Evolutionary conservation across 2,329 filamentous ascomycete species (phyloP).

Genomic region (Phialemoniopsis sp.): DNA sequence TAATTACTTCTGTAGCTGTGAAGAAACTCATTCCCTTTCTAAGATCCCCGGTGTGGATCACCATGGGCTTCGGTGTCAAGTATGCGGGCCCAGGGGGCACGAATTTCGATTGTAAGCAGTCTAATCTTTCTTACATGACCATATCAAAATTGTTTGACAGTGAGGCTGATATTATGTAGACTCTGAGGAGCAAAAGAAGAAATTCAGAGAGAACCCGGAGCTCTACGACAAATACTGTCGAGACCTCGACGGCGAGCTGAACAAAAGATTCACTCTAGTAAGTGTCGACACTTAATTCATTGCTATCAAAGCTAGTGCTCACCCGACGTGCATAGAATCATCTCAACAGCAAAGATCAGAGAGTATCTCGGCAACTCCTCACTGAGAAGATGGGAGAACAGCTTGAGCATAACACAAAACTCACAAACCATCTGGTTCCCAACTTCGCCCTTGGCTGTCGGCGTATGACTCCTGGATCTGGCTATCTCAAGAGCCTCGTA

Average conservation of each 20-base stretch:
- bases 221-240: slow-evolving; percentile 6
- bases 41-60: slow-evolving; percentile 4
- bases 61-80: too few relatives aligned
- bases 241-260: slow-evolving; percentile 6
- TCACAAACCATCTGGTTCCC: not conserved
- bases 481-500: slow-evolving; percentile 35
- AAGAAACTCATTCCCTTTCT: slow-evolving; percentile 10
- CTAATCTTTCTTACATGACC: too few relatives aligned
- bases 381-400: not conserved
- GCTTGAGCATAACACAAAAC: not conserved
- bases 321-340: not conserved
- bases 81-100: slow-evolving; percentile 4
- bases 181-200: too few relatives aligned
- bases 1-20: not conserved
- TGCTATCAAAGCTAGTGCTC: too few relatives aligned
- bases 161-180: not conserved
- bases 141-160: not conserved
- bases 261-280: slow-evolving; percentile 6
- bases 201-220: not conserved
- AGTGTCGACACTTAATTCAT: too few relatives aligned
- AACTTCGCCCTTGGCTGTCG: slow-evolving; percentile 24
- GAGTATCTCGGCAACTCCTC: not conserved
- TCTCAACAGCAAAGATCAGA: slow-evolving; percentile 1
- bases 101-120: slow-evolving; percentile 1
- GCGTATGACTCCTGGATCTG: slow-evolving; percentile 34